These are phyloP conservation scores for Cochlearia excelsa DNA, from an alignment of 345 rosid species.

Conservation along the genomic window DNA sequence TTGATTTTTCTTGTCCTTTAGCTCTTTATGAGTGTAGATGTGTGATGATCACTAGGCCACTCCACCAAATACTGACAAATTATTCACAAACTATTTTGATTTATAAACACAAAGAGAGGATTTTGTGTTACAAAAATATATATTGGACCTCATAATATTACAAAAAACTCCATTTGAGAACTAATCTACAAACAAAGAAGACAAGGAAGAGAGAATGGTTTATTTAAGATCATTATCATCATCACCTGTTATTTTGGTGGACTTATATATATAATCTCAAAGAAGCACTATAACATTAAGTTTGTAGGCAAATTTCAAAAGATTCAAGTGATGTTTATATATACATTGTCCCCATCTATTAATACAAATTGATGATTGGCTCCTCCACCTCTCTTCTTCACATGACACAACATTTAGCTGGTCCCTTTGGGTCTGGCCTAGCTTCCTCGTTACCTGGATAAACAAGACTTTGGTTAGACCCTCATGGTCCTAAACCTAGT, in stretches of 20 bases:
- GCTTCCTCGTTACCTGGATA: constrained; percentile 71
- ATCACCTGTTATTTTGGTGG: too few species aligned
- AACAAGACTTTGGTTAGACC: constrained; percentile 14
- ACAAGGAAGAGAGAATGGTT: too few species aligned
- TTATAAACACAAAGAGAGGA: too few species aligned
- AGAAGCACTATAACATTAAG: constrained; percentile 20
- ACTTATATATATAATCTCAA: constrained; percentile 8
- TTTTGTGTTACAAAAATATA: too few species aligned
- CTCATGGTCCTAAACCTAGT: not conserved
- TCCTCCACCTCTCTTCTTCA: constrained; percentile 32
- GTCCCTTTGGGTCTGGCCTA: constrained; percentile 78
- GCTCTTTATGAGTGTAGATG: constrained; percentile 16
- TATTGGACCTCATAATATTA: too few species aligned
- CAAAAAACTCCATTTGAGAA: too few species aligned
- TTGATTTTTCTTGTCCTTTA: constrained; percentile 3
- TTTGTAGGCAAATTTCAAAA: constrained; percentile 25
- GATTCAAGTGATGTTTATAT: constrained; percentile 32
- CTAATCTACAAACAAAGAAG: too few species aligned
- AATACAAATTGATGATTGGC: constrained; percentile 24
- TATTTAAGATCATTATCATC: too few species aligned
- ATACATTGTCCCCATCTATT: constrained; percentile 31
- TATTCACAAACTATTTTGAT: not conserved
- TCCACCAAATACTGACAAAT: not conserved
- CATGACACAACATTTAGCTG: constrained; percentile 73
- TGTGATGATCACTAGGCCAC: constrained; percentile 29